A percentile compares a stretch with the other conserved stretches of the same genome.
Conservation (phyloP, 23 red algal species). For the Gracilaria vermiculophylla region DNA sequence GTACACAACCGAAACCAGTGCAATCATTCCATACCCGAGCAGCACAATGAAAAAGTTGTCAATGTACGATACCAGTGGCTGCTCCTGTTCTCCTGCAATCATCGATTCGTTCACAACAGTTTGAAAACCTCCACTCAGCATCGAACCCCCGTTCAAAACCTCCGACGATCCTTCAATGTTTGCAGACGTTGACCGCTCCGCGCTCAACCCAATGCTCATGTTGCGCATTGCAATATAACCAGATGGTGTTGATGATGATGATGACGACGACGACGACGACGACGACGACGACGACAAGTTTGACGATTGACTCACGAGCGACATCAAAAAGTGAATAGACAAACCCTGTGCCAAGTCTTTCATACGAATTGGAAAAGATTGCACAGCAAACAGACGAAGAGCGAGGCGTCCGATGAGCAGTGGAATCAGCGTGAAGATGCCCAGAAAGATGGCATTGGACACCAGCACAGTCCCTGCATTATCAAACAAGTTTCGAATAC, state of each 20-base stretch:
- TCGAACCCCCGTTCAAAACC: neutral
- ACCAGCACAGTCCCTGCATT: constrained; percentile 85
- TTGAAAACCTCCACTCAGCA: neutral
- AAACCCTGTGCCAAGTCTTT: neutral
- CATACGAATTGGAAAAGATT: constrained; percentile 11
- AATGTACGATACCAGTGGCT: constrained; percentile 26
- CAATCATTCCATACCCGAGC: constrained; percentile 79
- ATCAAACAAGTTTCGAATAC: constrained; percentile 84
- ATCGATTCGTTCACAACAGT: neutral
- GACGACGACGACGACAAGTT: neutral
- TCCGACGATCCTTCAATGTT: neutral
- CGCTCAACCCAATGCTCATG: neutral
- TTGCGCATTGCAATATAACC: neutral
- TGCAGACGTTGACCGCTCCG: neutral
- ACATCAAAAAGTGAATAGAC: neutral
- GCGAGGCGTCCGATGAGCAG: constrained; percentile 67
- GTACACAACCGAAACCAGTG: constrained; percentile 51
- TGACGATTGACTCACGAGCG: neutral
- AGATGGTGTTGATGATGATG: too few species aligned
- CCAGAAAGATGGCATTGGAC: constrained; percentile 82
- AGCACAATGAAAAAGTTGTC: constrained; percentile 76
- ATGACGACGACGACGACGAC: too few species aligned
- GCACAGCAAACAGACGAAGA: constrained; percentile 49
- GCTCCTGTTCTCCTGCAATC: constrained; percentile 1
- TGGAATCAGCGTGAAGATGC: constrained; percentile 77